phyloP scores from a whole-genome alignment of 371 early-diverging fungal species.

The Umbelopsis sp. region DNA sequence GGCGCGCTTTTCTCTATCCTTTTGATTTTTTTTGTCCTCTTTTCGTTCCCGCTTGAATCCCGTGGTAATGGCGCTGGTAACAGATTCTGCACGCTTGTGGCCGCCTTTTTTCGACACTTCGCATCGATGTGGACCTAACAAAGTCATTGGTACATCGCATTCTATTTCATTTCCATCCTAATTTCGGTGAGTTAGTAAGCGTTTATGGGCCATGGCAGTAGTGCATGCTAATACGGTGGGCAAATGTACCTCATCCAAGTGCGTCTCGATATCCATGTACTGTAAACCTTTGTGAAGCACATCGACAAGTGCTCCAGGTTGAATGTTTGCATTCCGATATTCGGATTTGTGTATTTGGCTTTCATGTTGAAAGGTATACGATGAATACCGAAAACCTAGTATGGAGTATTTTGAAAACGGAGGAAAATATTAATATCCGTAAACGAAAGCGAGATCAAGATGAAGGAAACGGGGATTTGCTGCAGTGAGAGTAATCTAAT shows the following conservation, averaged over 20 bases:
- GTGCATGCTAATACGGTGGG: neutral
- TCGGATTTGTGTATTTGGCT: conserved; percentile 77
- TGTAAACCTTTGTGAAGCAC: conserved; percentile 93
- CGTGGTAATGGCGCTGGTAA: conserved; percentile 26
- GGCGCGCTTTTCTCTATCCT: conserved; percentile 53
- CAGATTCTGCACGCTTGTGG: conserved; percentile 33
- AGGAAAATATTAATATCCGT: neutral
- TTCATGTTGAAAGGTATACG: conserved; percentile 91
- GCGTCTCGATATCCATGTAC: conserved; percentile 88
- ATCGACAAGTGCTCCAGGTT: conserved; percentile 85
- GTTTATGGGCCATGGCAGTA: neutral
- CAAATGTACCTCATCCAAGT: conserved; percentile 68
- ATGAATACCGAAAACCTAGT: conserved; percentile 88
- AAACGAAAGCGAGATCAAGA: neutral
- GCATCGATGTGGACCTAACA: conserved; percentile 75
- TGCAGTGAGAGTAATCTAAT: too few relatives aligned
- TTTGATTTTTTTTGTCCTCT: conserved; percentile 52
- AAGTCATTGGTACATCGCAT: conserved; percentile 75
- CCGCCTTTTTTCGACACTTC: conserved; percentile 46
- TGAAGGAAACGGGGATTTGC: neutral
- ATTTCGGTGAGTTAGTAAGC: neutral
- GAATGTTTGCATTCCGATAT: conserved; percentile 67
- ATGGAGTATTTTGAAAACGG: neutral
- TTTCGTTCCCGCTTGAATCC: conserved; percentile 56
- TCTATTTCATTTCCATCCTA: conserved; percentile 80